phyloP scores from a whole-genome alignment of 345 rosid species.

The Gossypium raimondii region DNA sequence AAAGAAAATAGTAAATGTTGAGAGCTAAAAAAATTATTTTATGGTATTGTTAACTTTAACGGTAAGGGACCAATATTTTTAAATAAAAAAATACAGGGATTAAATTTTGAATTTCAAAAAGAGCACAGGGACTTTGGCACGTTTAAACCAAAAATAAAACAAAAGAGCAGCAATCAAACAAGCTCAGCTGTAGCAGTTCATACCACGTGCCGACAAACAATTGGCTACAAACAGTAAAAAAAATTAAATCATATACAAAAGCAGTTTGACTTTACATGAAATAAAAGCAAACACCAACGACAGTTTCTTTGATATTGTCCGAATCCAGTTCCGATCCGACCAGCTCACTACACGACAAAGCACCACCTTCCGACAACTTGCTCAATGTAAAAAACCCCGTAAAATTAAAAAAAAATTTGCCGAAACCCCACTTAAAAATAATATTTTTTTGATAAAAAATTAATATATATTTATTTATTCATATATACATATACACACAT shows the following conservation, averaged over 20 bases:
- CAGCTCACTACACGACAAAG: conserved; percentile 43
- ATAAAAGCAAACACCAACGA: conserved; percentile 2
- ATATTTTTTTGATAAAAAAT: background rate
- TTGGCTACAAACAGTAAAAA: background rate
- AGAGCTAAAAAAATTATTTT: too few relatives aligned
- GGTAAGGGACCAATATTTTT: too few relatives aligned
- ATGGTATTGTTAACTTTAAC: too few relatives aligned
- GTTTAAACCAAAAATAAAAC: too few relatives aligned
- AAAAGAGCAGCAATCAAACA: background rate
- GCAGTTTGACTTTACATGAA: conserved; percentile 15
- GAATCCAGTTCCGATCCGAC: background rate
- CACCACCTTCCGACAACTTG: background rate
- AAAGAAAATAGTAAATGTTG: too few relatives aligned
- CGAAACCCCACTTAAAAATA: conserved; percentile 10
- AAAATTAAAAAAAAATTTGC: background rate
- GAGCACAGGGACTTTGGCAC: too few relatives aligned
- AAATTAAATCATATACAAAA: background rate
- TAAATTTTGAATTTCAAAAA: too few relatives aligned
- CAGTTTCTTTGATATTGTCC: background rate
- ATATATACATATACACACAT: too few relatives aligned
- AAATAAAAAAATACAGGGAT: too few relatives aligned
- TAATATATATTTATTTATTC: background rate
- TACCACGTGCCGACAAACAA: conserved; percentile 1
- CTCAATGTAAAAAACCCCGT: background rate
- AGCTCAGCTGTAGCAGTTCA: background rate